Base-by-base conservation (phyloP, 306 rosid species). In the Glycine tomentella region DNA sequence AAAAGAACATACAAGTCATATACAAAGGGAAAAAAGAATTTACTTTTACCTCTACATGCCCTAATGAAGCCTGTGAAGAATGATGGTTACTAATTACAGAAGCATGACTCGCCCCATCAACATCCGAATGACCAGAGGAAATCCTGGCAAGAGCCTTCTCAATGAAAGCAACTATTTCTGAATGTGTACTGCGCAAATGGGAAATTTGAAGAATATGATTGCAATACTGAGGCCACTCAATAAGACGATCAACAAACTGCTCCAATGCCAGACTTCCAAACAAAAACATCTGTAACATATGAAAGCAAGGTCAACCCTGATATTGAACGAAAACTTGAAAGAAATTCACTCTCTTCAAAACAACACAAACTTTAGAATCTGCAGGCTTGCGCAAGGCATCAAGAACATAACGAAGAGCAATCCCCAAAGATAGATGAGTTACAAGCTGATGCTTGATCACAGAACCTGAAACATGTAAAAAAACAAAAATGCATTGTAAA, bases 181-280 rank as follows among this genome's bases (percentile, higher is more conserved):
- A 67, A 85, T 93, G 97, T 12, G 97, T 90, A 77, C 72, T 86
- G 11, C 98, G 94, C 83, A 93, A 67, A 90, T 96, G 99, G 76
- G 98, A 92, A 81, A 96, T 93, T 85, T 96, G 99, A 71, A 96
- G 88, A 85, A 96, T 96, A 80, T 96, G 99, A 84, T 96, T 93
- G 88, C 99, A 96, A 78, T 93, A 96, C 81, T 93, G 98, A 5
- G 99, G 99, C 99, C 99, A 96, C 88, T 93, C 99, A 76, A 90
- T 88, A 75, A 96, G 87, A 69, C 99, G 98, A 80, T 93, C 99
- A 84, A 92, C 94, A 88, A 96, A 96, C 87, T 96, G 98, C 90
- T 96, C 98, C 90, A 96, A 79, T 70, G 99, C 99, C 87, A 88
- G 81, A 48, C 91, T 92, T 72, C 99, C 99, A 71, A 96, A 96